Evolutionary conservation across 805 yeast genomes (phyloP), one percentile per base, ranked within the genome.

Genomic region (Lipomyces orientalis): DNA sequence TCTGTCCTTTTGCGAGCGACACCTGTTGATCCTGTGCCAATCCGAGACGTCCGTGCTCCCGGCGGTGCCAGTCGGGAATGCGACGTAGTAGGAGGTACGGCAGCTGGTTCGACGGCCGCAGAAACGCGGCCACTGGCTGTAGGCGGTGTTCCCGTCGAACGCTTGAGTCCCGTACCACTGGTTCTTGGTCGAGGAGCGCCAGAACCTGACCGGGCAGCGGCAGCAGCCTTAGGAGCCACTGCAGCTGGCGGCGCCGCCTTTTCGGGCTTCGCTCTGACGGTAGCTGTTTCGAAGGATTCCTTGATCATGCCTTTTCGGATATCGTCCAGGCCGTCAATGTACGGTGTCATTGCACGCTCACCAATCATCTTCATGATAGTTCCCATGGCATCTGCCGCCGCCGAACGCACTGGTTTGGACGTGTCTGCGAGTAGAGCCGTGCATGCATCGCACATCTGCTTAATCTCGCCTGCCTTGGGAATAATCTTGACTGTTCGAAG

Each of bases 311-410:
- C 82, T 77, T 84, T 86, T 76, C 94, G 87, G 72, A 88, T 84
- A 60, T 89, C 91, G 74, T 94, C 98, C 58, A 94, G 81, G n/a
- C 85, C 84, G 19, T 87, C 93, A 64, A 91, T 76, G 58, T 83
- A 83, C 2, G 84, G 81, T 61, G 80, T 85, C 71, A 92, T 79
- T 61, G 86, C 88, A 62, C 93, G 81, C 74, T 86, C 89, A 0
- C 97, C 97, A 14, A 88, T 83, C n/a, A 92, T 84, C 77, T 90
- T 91, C 89, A 91, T 88, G 60, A 93, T 77, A 0, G 90, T 87
- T 6, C 97, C 98, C 49, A 93, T 84, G 72, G 88, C 82, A 74
- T 89, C 90, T 57, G 92, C 89, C 0, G 94, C 89, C 4, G 88
- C 87, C 61, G 88, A 85, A 75, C 99, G 86, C 1, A 91, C 89